Evolutionary conservation across 345 rosid species (phyloP).

Genomic region (Gossypium bickii): DNA sequence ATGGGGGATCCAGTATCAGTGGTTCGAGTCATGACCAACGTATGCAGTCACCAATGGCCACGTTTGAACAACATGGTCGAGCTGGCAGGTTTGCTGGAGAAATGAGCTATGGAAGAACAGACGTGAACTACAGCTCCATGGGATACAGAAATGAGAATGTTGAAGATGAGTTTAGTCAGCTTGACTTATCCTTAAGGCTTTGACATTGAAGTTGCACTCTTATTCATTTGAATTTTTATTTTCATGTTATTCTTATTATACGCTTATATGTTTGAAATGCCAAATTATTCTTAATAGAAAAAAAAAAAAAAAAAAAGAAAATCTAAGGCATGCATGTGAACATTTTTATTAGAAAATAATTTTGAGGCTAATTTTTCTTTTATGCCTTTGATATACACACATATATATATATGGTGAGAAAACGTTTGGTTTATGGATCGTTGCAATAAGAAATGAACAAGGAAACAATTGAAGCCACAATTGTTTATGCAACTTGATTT

Average conservation of each 20-base stretch:
- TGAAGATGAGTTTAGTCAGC: conserved; percentile 58
- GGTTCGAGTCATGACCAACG: conserved; percentile 17
- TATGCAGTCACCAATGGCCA: conserved; percentile 19
- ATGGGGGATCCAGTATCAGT: conserved; percentile 20
- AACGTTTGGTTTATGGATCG: too few relatives aligned
- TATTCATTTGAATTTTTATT: conserved; percentile 2
- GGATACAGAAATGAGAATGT: conserved; percentile 37
- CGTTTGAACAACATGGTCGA: conserved; percentile 38
- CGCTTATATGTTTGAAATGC: neutral
- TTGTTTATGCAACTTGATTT: too few relatives aligned
- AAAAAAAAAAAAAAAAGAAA: neutral
- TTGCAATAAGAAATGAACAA: too few relatives aligned
- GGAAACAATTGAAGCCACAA: too few relatives aligned
- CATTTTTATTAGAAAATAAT: neutral
- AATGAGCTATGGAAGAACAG: conserved; percentile 18
- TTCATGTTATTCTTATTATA: conserved; percentile 16
- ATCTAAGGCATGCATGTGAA: neutral
- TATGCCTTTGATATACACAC: neutral
- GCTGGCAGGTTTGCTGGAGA: conserved; percentile 26
- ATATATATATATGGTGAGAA: too few relatives aligned
- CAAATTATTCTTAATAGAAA: neutral
- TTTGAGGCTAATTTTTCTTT: neutral
- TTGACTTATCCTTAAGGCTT: conserved; percentile 81
- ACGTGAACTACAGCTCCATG: conserved; percentile 26
- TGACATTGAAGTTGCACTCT: conserved; percentile 27